A percentile compares a stretch with the other conserved stretches of the same genome.
phyloP scores from a whole-genome alignment of 2,329 filamentous ascomycete genomes.

The Aciculosporium take region DNA sequence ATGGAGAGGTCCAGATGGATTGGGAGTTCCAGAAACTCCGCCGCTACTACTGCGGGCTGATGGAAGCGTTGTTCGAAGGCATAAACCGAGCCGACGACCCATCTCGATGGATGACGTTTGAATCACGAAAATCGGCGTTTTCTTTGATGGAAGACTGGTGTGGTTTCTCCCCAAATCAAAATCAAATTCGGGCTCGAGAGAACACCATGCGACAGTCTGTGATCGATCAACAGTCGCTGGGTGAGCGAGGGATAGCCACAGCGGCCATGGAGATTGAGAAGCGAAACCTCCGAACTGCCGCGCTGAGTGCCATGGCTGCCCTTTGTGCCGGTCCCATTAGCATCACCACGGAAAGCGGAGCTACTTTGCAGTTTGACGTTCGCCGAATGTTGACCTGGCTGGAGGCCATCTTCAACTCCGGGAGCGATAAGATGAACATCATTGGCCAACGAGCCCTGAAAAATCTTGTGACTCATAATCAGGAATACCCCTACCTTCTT shows the following conservation, averaged over 20 bases:
- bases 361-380: slow-evolving; percentile 81
- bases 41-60: slow-evolving; percentile 83
- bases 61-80: slow-evolving; percentile 85
- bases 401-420: slow-evolving; percentile 82
- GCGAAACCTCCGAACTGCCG: slow-evolving; percentile 76
- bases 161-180: slow-evolving; percentile 84
- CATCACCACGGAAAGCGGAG: slow-evolving; percentile 75
- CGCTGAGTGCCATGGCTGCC: slow-evolving; percentile 87
- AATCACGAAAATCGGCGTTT: slow-evolving; percentile 88
- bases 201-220: slow-evolving; percentile 77
- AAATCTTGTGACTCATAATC: slow-evolving; percentile 82
- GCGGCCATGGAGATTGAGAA: slow-evolving; percentile 97
- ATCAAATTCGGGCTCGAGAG: slow-evolving; percentile 66
- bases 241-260: slow-evolving; percentile 63
- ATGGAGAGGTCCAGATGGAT: slow-evolving; percentile 85
- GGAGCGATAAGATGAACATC: slow-evolving; percentile 80
- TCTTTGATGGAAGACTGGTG: slow-evolving; percentile 99
- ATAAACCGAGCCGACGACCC: slow-evolving; percentile 77
- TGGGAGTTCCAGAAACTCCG: slow-evolving; percentile 87
- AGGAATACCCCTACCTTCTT: slow-evolving; percentile 69
- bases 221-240: slow-evolving; percentile 62
- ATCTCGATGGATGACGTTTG: slow-evolving; percentile 92
- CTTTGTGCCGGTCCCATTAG: slow-evolving; percentile 77
- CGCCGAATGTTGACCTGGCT: slow-evolving; percentile 90
- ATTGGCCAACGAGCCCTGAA: slow-evolving; percentile 80